Evolutionary conservation across 257 asterid species (phyloP).

Genomic region (Nicotiana obtusifolia): DNA sequence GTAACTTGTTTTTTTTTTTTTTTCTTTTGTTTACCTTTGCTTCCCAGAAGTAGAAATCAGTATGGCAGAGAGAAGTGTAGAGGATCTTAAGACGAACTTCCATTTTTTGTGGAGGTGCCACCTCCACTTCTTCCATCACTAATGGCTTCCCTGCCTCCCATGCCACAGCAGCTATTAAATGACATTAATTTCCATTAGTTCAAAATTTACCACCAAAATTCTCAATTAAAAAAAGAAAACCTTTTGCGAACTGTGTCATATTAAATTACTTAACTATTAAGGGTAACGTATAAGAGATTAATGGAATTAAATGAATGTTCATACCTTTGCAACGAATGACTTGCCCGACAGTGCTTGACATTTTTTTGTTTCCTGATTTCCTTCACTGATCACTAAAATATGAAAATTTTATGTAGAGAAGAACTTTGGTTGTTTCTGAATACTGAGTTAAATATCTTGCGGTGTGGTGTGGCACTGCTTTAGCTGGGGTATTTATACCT

Average conservation of each 20-base stretch:
- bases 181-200: not conserved
- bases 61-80: constrained; percentile 68
- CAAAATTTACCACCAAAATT: constrained; percentile 19
- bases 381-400: not conserved
- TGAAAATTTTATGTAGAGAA: not conserved
- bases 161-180: constrained; percentile 60
- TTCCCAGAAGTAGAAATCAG: constrained; percentile 81
- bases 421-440: not conserved
- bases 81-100: constrained; percentile 69
- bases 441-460: not conserved
- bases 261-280: too few relatives aligned
- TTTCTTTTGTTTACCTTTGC: constrained; percentile 53
- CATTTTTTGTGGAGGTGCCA: constrained; percentile 75
- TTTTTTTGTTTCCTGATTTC: constrained; percentile 6
- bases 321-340: constrained; percentile 69
- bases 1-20: not conserved
- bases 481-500: not conserved
- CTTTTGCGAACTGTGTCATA: too few relatives aligned
- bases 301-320: not conserved
- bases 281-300: not conserved
- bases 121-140: constrained; percentile 68
- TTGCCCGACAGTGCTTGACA: constrained; percentile 50
- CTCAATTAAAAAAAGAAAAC: not conserved
- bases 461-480: not conserved
- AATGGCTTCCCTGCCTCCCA: constrained; percentile 77